Conservation (phyloP, 306 rosid species). For the Acacia acuminata region DNA sequence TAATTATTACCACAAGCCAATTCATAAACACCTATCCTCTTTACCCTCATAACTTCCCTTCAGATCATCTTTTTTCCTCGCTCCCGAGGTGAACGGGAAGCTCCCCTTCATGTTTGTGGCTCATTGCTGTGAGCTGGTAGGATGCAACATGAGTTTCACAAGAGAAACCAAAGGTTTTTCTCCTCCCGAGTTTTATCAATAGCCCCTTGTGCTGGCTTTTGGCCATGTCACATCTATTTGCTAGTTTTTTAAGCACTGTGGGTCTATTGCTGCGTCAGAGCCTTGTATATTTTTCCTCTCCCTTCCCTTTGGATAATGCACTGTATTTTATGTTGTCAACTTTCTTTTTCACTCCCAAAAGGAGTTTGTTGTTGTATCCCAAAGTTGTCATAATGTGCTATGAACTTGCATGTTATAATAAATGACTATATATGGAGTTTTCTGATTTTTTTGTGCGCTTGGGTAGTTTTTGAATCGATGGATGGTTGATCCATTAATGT, state of each 20-base stretch:
- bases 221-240: slow-evolving; percentile 39
- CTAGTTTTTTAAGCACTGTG: slow-evolving; percentile 52
- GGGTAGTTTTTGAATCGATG: neutral
- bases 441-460: neutral
- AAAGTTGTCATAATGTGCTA: slow-evolving; percentile 6
- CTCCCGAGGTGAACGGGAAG: slow-evolving; percentile 45
- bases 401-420: neutral
- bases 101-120: slow-evolving; percentile 40
- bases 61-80: slow-evolving; percentile 5
- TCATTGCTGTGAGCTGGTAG: slow-evolving; percentile 43
- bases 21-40: neutral
- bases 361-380: slow-evolving; percentile 43
- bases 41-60: neutral
- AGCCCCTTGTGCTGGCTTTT: slow-evolving; percentile 47
- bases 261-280: slow-evolving; percentile 48
- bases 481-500: neutral
- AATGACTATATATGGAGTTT: neutral
- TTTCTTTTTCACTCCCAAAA: slow-evolving; percentile 40
- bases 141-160: slow-evolving; percentile 49
- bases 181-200: slow-evolving; percentile 41
- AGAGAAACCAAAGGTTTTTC: slow-evolving; percentile 49
- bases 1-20: slow-evolving; percentile 11
- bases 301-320: slow-evolving; percentile 38
- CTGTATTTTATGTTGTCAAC: neutral
- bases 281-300: slow-evolving; percentile 47